Conservation (phyloP, 2,329 filamentous ascomycete genomes). For the Phyllachora maydis region DNA sequence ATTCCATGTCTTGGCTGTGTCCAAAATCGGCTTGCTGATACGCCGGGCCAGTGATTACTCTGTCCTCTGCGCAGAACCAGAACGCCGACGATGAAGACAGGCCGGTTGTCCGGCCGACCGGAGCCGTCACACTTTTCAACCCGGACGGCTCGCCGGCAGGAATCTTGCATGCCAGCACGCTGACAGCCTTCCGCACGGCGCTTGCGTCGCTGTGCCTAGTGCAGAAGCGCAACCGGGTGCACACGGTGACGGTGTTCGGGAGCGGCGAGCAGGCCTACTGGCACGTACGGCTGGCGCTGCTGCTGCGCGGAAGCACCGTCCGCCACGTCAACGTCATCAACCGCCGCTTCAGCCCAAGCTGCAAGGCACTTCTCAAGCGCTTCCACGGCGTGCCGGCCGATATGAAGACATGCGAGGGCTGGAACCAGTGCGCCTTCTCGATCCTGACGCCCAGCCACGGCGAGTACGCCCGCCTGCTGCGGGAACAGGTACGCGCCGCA, state of each 20-base stretch:
- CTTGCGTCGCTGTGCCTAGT: slow-evolving; percentile 49
- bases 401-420: slow-evolving; percentile 36
- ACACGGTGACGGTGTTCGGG: slow-evolving; percentile 68
- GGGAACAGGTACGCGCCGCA: slow-evolving; percentile 47
- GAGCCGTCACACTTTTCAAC: slow-evolving; percentile 48
- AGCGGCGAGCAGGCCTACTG: slow-evolving; percentile 83
- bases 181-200: slow-evolving; percentile 68
- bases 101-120: slow-evolving; percentile 28
- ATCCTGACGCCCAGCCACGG: slow-evolving; percentile 48
- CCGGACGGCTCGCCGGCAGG: slow-evolving; percentile 41
- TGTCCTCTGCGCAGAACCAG: neutral
- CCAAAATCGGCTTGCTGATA: neutral
- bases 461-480: slow-evolving; percentile 44
- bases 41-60: neutral
- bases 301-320: slow-evolving; percentile 50
- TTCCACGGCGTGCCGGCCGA: slow-evolving; percentile 21
- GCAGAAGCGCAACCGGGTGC: slow-evolving; percentile 43
- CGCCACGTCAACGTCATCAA: slow-evolving; percentile 71
- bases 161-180: slow-evolving; percentile 49
- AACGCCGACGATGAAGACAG: slow-evolving; percentile 8
- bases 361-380: slow-evolving; percentile 25
- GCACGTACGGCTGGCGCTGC: slow-evolving; percentile 71
- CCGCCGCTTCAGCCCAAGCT: slow-evolving; percentile 41
- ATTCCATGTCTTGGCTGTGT: too few species aligned
- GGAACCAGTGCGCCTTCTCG: slow-evolving; percentile 45